Conservation (phyloP, 768 basidiomycete species). For the Boletellus ananas region DNA sequence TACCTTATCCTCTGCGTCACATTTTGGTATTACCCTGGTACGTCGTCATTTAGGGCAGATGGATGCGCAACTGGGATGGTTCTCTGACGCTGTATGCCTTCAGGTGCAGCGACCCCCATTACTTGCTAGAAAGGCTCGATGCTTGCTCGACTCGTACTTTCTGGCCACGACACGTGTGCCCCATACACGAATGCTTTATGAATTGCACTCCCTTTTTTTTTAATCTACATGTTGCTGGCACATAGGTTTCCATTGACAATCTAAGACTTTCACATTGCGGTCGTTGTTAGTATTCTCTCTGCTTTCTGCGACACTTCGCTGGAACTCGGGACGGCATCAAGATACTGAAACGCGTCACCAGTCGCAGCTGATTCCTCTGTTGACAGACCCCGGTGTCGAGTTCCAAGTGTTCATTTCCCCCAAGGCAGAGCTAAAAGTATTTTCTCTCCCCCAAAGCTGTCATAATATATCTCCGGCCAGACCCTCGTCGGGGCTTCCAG, state of each 20-base stretch:
- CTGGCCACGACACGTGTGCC: no score
- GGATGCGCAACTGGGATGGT: neutral
- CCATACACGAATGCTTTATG: no score
- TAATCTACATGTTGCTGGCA: no score
- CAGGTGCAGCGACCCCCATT: neutral
- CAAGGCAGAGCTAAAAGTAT: neutral
- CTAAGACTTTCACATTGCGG: no score
- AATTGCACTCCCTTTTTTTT: no score
- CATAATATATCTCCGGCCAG: neutral
- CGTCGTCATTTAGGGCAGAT: constrained; percentile 2
- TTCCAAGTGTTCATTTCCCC: neutral
- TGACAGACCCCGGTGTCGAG: neutral
- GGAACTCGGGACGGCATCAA: no score
- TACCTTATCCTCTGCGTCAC: constrained; percentile 55
- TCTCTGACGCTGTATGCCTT: constrained; percentile 6
- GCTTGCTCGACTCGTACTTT: no score
- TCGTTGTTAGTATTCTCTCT: no score
- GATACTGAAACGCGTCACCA: neutral
- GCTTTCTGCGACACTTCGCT: no score
- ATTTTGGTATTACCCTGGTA: constrained; percentile 53
- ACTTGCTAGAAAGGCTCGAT: neutral
- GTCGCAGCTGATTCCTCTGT: neutral
- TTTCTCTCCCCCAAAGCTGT: no score
- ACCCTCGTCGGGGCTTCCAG: neutral
- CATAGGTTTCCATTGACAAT: no score